Base-by-base conservation (phyloP, 2,329 filamentous ascomycete genomes). In the Zasmidium citrigriseum region DNA sequence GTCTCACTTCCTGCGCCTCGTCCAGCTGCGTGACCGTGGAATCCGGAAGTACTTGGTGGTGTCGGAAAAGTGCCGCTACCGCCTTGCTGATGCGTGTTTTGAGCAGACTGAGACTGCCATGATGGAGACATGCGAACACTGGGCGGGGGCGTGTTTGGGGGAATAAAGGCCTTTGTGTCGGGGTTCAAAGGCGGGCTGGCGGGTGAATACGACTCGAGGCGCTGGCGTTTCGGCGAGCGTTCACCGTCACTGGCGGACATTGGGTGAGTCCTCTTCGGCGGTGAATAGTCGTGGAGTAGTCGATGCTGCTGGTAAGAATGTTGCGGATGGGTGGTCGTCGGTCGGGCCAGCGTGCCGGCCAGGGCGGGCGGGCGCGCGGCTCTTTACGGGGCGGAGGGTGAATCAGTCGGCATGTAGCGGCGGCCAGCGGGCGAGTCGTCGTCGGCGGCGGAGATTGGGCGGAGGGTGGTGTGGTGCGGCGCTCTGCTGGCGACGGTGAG, bases 131-230 rank as follows among this genome's bases (percentile, higher is more conserved):
- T 75, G 58, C 76, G 76, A 54, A 78, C 77, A 55, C 77, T 77
- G 22, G 77, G 79, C 38, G 78, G 79, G 54, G 78, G 79, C 10
- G 78, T 81, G 65, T 79, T 77, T 49, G 78, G 78, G 34, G 60
- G 64, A 52, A 71, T 64, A 61, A 75, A 72, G 68, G 77, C 76
- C 73, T 78, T 77, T 72, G 74, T 75, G 64, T 76, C 67, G 67
- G 71, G 75, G 71, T 69, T 75, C 74, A 61, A 53, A 52, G 54
- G 53, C 22, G 64, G 62, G 45, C 62, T 64, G 54, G 75, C 76
- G 57, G 78, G 78, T 50, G 76, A 79, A 67, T 77, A 80, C 53
- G 76, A 77, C 24, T 65, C 59, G 64, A 72, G 65, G 57, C 71
- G 66, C 66, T 72, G 70, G 55, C 72, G 71, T 66, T 73, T 73